A percentile compares a stretch with the other conserved stretches of the same genome.
phyloP scores from a whole-genome alignment of 2,329 filamentous ascomycete genomes.

The Paecilomyces variotii region DNA sequence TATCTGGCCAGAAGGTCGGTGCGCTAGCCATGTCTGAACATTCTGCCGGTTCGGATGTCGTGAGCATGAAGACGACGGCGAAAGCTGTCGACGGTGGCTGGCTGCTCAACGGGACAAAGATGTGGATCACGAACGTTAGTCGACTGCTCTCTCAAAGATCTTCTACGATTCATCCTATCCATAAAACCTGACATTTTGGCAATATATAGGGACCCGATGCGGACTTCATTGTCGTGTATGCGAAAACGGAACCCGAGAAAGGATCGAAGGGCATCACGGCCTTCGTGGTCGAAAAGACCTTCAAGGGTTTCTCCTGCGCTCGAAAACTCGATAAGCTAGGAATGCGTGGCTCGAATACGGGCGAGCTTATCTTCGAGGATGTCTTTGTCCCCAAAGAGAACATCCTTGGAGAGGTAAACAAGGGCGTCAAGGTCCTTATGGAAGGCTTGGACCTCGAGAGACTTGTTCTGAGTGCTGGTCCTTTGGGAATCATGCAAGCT shows the following conservation, averaged over 20 bases:
- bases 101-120: constrained; percentile 81
- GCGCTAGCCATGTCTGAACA: constrained; percentile 94
- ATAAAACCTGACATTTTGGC: neutral
- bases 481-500: constrained; percentile 87
- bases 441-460: constrained; percentile 91
- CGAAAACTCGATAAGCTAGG: constrained; percentile 96
- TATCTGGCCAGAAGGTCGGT: constrained; percentile 73
- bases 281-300: constrained; percentile 68
- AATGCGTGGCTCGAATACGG: constrained; percentile 95
- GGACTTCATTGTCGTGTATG: constrained; percentile 90
- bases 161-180: neutral
- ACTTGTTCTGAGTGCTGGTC: constrained; percentile 82
- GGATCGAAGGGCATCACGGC: constrained; percentile 89
- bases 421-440: constrained; percentile 87
- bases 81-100: constrained; percentile 77
- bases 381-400: constrained; percentile 83
- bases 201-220: constrained; percentile 64
- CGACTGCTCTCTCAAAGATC: neutral
- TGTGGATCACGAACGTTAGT: constrained; percentile 94
- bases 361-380: constrained; percentile 82
- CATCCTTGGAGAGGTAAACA: constrained; percentile 70
- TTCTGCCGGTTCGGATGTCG: constrained; percentile 83
- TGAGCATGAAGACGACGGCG: constrained; percentile 86
- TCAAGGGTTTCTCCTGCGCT: constrained; percentile 73
- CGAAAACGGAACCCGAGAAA: constrained; percentile 76